Evolutionary conservation across 768 basidiomycete genomes (phyloP), one percentile per base, ranked within the genome.

Genomic region (Basidioascus undulatus): DNA sequence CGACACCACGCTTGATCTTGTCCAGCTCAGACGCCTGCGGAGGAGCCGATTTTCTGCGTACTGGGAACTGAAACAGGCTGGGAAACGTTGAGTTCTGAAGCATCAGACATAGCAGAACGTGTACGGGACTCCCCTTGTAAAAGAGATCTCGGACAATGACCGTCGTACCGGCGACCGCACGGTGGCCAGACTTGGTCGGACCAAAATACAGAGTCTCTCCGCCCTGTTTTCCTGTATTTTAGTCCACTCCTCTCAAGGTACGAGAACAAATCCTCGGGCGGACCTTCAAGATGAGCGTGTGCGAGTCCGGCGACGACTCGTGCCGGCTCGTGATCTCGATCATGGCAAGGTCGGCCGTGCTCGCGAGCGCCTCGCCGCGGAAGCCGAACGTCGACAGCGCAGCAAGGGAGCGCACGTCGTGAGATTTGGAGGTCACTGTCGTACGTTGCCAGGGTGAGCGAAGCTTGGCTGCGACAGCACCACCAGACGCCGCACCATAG

Each of bases 81-180:
- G n/a, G n/a, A n/a, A n/a, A n/a, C n/a, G n/a, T 32, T 32, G 8
- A 25, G 6, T 6, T 31, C 31, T 31, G 21, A 6, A 40, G 15
- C 3, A 6, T 33, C n/a, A 40, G 31, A 19, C 34, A 32, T 23
- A 40, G 12, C 39, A 40, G 15, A 33, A 40, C n/a, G n/a, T 8
- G 36, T 40, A 21, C 35, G 23, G 24, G 15, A 61, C 70, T 33
- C 45, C 83, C 83, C 52, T 80, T 84, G 53, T 76, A 79, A 54
- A 92, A 98, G 3, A 80, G 74, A 55, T 94, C 89, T 18, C 80
- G 72, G 33, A 92, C 63, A 49, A 69, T 73, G 32, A 89, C 75
- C 10, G 69, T 72, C 6, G 87, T 92, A 3, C 89, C 89, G 2
- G 68, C 10, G 6, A 9, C 20, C 8, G 24, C 12, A n/a, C 35